These are phyloP conservation scores for Mycena rosella DNA, from an alignment of 768 basidiomycete genomes.

Conservation along the genomic window DNA sequence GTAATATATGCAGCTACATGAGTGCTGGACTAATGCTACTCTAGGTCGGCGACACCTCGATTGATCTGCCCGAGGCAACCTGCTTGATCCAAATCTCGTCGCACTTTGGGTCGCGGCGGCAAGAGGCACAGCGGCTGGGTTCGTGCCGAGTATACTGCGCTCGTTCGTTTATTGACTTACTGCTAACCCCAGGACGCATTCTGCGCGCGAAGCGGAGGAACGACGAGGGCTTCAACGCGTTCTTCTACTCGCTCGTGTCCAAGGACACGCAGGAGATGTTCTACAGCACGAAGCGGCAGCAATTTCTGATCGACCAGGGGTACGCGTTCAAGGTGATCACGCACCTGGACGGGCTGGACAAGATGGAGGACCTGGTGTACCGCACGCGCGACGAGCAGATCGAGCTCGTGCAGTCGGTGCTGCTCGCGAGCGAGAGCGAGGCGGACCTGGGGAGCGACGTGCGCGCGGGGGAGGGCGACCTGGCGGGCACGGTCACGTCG, in stretches of 20 bases:
- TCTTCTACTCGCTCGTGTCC: slow-evolving; percentile 99
- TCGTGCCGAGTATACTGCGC: not conserved
- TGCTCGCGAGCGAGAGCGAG: slow-evolving; percentile 91
- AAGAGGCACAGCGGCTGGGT: slow-evolving; percentile 98
- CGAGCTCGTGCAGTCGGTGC: slow-evolving; percentile 93
- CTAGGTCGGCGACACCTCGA: slow-evolving; percentile 97
- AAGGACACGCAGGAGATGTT: slow-evolving; percentile 99
- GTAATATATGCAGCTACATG: slow-evolving; percentile 30
- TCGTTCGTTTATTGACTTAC: slow-evolving; percentile 16
- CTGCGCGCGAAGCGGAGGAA: slow-evolving; percentile 97
- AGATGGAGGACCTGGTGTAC: slow-evolving; percentile 91
- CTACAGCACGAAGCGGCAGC: slow-evolving; percentile 98
- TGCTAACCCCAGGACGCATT: slow-evolving; percentile 80
- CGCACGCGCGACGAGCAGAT: slow-evolving; percentile 93
- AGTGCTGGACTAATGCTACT: slow-evolving; percentile 6
- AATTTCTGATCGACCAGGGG: slow-evolving; percentile 98
- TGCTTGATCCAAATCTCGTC: slow-evolving; percentile 99
- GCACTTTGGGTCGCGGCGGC: slow-evolving; percentile 97
- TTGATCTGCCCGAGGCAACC: slow-evolving; percentile 98
- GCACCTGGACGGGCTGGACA: slow-evolving; percentile 92
- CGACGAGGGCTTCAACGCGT: slow-evolving; percentile 99
- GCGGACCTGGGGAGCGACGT: slow-evolving; percentile 91
- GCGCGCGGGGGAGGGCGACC: slow-evolving; percentile 84
- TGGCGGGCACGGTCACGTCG: slow-evolving; percentile 87
- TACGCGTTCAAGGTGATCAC: slow-evolving; percentile 99